Evolutionary conservation across 495 filamentous ascomycete species (phyloP).

Genomic region (Talaromyces liani): DNA sequence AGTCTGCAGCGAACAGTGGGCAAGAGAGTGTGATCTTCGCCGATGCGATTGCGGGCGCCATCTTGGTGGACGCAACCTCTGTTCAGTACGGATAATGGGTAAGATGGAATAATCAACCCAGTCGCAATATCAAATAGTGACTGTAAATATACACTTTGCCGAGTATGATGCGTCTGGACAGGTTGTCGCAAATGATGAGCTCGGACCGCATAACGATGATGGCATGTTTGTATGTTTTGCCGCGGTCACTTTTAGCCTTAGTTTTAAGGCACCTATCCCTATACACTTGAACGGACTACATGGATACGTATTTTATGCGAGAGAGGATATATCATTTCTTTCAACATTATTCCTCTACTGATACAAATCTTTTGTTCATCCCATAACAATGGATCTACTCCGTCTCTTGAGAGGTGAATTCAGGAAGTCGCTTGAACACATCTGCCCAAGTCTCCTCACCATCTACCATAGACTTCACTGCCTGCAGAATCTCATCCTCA

Average conservation of each 20-base stretch:
- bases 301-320: not conserved
- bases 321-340: not conserved
- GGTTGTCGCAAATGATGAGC: not conserved
- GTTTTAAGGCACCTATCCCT: not conserved
- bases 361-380: not conserved
- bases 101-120: not conserved
- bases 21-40: constrained; percentile 71
- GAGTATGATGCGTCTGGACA: not conserved
- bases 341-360: not conserved
- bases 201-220: not conserved
- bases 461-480: constrained; percentile 52
- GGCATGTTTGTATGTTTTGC: not conserved
- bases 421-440: constrained; percentile 51
- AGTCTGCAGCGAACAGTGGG: constrained; percentile 85
- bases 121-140: not conserved
- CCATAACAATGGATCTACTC: constrained; percentile 30
- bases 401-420: constrained; percentile 61
- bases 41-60: constrained; percentile 47
- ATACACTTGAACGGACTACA: not conserved
- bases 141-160: not conserved
- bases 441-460: constrained; percentile 61
- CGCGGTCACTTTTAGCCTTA: not conserved
- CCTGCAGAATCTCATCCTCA: constrained; percentile 58
- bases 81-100: not conserved
- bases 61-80: constrained; percentile 12